Evolutionary conservation across 768 basidiomycete species (phyloP), one percentile per base, ranked within the genome.

Genomic region (Nidula microcarpa): DNA sequence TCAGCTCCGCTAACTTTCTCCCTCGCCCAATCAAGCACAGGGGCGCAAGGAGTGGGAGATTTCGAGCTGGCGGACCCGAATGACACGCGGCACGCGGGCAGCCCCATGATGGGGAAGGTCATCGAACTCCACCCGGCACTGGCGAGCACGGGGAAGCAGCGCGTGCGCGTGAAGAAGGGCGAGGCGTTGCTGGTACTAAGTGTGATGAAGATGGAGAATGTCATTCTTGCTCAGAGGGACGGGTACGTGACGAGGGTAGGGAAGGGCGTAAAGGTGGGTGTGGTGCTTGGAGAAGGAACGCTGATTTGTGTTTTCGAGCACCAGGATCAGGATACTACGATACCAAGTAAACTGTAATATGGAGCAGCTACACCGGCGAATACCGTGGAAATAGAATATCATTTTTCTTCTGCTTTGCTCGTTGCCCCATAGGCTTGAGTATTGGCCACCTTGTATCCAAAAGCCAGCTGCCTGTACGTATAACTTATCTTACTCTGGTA

Each of bases 171-270:
- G 30, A 65, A 55, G 37, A 68, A 64, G 53, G 73, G 72, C 3
- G 71, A 74, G 11, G 56, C 66, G 3, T 18, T 74, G 16, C 51
- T 70, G 23, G 60, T 69, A 7, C 47, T 74, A 36, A 74, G 69
- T 39, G 66, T 69, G 18, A 74, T 74, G 73, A 74, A 74, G 64
- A 74, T 74, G 72, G 73, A 74, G 53, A 73, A 62, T 51, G 58
- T 61, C 4, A 53, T 74, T 16, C 43, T 55, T 4, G 64, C 69
- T 10, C 66, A 67, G 0, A 53, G 49, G 33, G 67, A 70, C 58
- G 70, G 68, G 33, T 52, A 57, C 47, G 57, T 74, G 4, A 60
- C 61, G 47, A 60, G 65, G 43, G 37, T 62, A 18, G 73, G 72
- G 6, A 68, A 62, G 44, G 72, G 71, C 1, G 55, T 72, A n/a